Evolutionary conservation across 2,329 filamentous ascomycete species (phyloP), one percentile per base, ranked within the genome.

Genomic region (Trichophaea hybrida): DNA sequence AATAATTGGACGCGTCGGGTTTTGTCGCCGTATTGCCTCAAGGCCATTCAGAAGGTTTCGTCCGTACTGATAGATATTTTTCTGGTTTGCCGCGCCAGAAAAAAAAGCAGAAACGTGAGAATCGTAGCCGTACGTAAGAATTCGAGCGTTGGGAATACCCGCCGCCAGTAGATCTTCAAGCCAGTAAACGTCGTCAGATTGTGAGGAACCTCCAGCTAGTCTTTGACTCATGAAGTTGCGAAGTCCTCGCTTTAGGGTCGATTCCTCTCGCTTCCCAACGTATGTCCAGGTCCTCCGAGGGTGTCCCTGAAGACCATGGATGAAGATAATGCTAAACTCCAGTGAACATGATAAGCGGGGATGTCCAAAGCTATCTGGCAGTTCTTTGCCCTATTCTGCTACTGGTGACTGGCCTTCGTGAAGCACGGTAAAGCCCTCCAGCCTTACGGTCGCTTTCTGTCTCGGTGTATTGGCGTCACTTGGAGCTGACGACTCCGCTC

Each of bases 71-170:
- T 46, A 7, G 5, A 57, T 56, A 13, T 40, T 44, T 5, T 32
- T 35, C 53, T 60, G 57, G 13, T 55, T 61, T 24, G 57, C 48
- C 1, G 57, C 12, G 4, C 59, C 44, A 12, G 33, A 37, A 44
- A 61, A 57, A 12, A 32, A 58, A 12, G 55, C 51, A 15, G 8
- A 43, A n/a, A 64, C 43, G n/a, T 52, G 53, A 12, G 62, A 59
- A 37, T 64, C 61, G 50, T 64, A 64, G 34, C 61, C 62, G 43
- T 58, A 64, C 4, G 54, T 64, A 8, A 63, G 15, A 31, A 64
- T 61, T 8, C 61, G 58, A 2, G 38, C 17, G 12, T 61, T 44
- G 4, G 52, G 61, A 8, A 56, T 12, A 33, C 51, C 55, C 10
- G 17, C 7, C 12, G 52, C 48, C 2, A 64, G 38, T 5, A 64